A percentile compares a stretch with the other conserved stretches of the same genome.
phyloP scores from a whole-genome alignment of 179 eudicot species.

The Silene vulgaris region DNA sequence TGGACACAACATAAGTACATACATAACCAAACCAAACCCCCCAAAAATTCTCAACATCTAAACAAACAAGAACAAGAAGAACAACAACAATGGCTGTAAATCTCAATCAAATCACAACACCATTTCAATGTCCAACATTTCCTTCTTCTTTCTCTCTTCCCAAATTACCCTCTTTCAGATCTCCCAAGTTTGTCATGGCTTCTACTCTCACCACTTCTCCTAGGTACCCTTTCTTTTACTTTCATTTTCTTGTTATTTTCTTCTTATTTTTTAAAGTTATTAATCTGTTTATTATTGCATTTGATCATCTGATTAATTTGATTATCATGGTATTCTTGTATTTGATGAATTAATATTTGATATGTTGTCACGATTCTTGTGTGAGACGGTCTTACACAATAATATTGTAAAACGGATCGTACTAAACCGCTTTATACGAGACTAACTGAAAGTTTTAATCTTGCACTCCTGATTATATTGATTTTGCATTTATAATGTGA shows the following conservation, averaged over 20 bases:
- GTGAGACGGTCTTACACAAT: too few relatives aligned
- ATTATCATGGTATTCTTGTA: background rate
- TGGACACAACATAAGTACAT: background rate
- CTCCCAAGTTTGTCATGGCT: conserved; percentile 36
- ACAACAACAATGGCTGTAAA: conserved; percentile 28
- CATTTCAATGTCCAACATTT: conserved; percentile 25
- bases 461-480: conserved; percentile 10
- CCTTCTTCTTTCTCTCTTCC: conserved; percentile 27
- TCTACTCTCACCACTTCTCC: conserved; percentile 37
- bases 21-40: background rate
- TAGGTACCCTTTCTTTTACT: conserved; percentile 22
- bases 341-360: background rate
- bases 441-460: conserved; percentile 7
- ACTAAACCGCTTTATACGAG: too few relatives aligned
- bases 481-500: background rate
- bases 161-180: conserved; percentile 27
- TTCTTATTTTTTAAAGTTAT: background rate
- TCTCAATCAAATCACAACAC: conserved; percentile 32
- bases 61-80: background rate
- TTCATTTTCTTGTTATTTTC: background rate
- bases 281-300: background rate
- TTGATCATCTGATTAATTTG: background rate
- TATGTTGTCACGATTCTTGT: too few relatives aligned
- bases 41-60: background rate
- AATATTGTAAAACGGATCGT: too few relatives aligned